phyloP scores from a whole-genome alignment of 768 basidiomycete genomes.

The Calvatia gigantea region DNA sequence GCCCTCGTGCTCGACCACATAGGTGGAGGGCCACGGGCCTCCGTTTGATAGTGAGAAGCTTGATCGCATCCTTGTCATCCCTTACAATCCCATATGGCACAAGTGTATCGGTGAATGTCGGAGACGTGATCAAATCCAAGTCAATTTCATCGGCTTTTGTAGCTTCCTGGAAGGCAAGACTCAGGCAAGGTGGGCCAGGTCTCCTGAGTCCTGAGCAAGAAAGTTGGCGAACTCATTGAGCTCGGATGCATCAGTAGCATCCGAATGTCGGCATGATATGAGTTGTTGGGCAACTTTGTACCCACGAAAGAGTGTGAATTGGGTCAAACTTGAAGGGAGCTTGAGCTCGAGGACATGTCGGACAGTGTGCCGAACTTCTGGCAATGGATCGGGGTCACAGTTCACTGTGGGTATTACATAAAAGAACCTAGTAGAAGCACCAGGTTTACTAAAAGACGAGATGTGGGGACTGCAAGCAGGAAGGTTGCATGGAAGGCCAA shows the following conservation, averaged over 20 bases:
- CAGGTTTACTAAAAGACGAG: no score
- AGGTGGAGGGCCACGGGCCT: slow-evolving; percentile 46
- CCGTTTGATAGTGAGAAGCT: slow-evolving; percentile 44
- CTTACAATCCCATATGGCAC: slow-evolving; percentile 41
- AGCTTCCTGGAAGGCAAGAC: slow-evolving; percentile 26
- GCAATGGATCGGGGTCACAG: no score
- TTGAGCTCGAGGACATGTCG: no score
- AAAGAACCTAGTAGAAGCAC: no score
- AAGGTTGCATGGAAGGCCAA: no score
- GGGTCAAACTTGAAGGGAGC: no score
- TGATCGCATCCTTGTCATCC: slow-evolving; percentile 36
- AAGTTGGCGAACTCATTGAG: slow-evolving; percentile 54
- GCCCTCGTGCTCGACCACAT: slow-evolving; percentile 51
- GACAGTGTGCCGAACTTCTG: no score
- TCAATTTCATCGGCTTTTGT: slow-evolving; percentile 32
- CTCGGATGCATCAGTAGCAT: slow-evolving; percentile 18
- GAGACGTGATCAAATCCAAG: slow-evolving; percentile 34
- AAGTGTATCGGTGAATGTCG: slow-evolving; percentile 46
- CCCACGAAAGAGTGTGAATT: slow-evolving; percentile 12
- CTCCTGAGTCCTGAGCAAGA: slow-evolving; percentile 47
- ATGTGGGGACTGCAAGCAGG: no score
- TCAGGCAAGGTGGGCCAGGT: slow-evolving; percentile 45
- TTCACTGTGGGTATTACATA: no score
- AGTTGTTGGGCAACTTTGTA: slow-evolving; percentile 8
- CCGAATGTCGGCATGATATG: not conserved